Evolutionary conservation across 192 early-diverging fungal genomes (phyloP).

Genomic region (Coemansia aciculifera): DNA sequence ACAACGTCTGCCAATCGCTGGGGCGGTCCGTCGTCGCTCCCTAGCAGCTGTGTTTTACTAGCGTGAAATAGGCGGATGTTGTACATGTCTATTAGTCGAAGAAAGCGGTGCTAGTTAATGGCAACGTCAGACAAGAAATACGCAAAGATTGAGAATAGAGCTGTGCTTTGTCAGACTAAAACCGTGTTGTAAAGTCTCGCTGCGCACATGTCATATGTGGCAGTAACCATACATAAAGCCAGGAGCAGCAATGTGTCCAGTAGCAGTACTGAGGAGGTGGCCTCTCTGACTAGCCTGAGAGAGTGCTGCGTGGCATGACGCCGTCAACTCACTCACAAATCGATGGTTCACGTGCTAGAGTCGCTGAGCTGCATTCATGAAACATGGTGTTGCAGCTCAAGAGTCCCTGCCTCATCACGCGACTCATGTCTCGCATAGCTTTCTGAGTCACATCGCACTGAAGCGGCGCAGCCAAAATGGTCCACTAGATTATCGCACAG

Average conservation of each 20-base stretch:
- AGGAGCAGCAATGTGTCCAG: background rate
- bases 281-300: background rate
- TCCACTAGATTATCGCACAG: background rate
- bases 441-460: background rate
- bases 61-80: constrained; percentile 40
- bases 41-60: constrained; percentile 14
- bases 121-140: too few species aligned
- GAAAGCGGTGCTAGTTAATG: background rate
- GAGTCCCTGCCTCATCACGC: background rate
- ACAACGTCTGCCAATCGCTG: constrained; percentile 31
- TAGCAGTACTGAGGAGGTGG: constrained; percentile 4
- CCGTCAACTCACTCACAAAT: background rate
- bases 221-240: constrained; percentile 9
- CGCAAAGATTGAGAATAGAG: background rate
- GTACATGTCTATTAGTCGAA: constrained; percentile 18
- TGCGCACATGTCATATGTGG: background rate
- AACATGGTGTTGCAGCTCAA: background rate
- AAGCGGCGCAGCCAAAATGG: background rate
- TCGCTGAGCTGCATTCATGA: background rate
- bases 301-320: background rate
- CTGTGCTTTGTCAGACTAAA: background rate
- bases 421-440: background rate
- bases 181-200: background rate
- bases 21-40: background rate
- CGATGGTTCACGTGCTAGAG: background rate